Conservation (phyloP, 1,284 basidiomycete species). For the Coniferiporia sulphurascens region DNA sequence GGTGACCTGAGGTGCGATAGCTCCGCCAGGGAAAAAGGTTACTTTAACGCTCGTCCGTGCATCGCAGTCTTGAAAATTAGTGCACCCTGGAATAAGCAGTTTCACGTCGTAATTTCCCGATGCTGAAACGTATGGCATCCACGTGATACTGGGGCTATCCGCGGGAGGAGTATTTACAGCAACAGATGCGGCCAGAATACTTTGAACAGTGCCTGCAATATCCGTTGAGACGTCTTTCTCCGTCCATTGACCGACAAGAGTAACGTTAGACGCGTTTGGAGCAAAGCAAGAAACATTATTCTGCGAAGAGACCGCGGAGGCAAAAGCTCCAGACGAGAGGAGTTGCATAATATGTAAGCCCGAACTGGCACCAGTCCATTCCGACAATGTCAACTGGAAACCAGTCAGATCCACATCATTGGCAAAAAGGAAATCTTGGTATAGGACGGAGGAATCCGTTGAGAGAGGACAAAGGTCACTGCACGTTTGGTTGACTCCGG, state of each 20-base stretch:
- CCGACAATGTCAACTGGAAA: constrained; percentile 75
- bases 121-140: constrained; percentile 86
- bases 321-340: constrained; percentile 87
- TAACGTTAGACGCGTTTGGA: constrained; percentile 60
- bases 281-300: constrained; percentile 76
- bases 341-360: constrained; percentile 89
- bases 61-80: constrained; percentile 73
- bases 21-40: constrained; percentile 74
- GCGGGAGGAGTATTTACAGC: constrained; percentile 57
- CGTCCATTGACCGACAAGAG: constrained; percentile 66
- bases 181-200: constrained; percentile 69
- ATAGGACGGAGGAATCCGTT: constrained; percentile 68
- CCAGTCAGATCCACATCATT: constrained; percentile 67
- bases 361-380: constrained; percentile 72
- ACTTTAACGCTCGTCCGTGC: constrained; percentile 80
- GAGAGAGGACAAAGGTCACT: constrained; percentile 67
- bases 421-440: constrained; percentile 86
- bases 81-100: constrained; percentile 85
- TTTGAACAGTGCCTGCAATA: constrained; percentile 77
- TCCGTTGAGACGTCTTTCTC: constrained; percentile 57
- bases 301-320: constrained; percentile 55
- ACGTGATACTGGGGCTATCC: constrained; percentile 74
- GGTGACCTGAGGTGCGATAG: constrained; percentile 57
- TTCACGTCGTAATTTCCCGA: constrained; percentile 84
- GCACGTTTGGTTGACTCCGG: constrained; percentile 71